A percentile compares a stretch with the other conserved stretches of the same genome.
These are phyloP conservation scores for Zalaria sp. DNA, from an alignment of 2,329 filamentous ascomycete genomes.

Conservation along the genomic window DNA sequence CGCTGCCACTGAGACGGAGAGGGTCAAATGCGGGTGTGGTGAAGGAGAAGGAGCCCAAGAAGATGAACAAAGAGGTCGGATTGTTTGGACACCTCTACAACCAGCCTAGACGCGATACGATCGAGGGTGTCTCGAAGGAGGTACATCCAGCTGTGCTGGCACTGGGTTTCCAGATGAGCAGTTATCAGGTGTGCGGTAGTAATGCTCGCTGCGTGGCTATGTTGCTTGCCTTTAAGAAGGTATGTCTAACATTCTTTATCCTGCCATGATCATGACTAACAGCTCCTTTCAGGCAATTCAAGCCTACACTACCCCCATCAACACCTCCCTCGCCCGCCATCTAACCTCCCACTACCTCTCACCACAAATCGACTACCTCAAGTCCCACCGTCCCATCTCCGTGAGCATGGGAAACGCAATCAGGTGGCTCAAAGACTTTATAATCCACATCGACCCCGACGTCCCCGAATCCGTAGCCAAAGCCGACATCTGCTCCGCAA, in stretches of 20 bases:
- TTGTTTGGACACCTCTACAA: slow-evolving; percentile 62
- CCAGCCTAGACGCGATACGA: slow-evolving; percentile 51
- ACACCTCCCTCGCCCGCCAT: slow-evolving; percentile 76
- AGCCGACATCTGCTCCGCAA: slow-evolving; percentile 58
- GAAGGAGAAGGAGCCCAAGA: slow-evolving; percentile 35
- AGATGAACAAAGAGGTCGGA: slow-evolving; percentile 48
- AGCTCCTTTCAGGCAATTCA: slow-evolving; percentile 57
- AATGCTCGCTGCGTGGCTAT: slow-evolving; percentile 80
- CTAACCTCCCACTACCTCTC: slow-evolving; percentile 83
- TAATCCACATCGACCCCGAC: slow-evolving; percentile 80
- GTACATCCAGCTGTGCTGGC: slow-evolving; percentile 78
- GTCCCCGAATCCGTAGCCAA: slow-evolving; percentile 73
- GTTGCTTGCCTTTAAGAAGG: slow-evolving; percentile 76
- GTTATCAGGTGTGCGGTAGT: slow-evolving; percentile 78
- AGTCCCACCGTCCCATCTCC: slow-evolving; percentile 85
- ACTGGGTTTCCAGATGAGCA: slow-evolving; percentile 79
- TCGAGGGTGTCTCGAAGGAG: slow-evolving; percentile 49
- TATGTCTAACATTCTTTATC: slow-evolving; percentile 19
- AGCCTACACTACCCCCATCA: slow-evolving; percentile 78
- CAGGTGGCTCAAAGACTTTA: slow-evolving; percentile 81
- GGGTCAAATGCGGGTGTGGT: background rate
- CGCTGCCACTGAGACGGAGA: background rate
- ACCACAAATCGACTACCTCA: slow-evolving; percentile 89
- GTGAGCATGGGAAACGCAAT: slow-evolving; percentile 97
- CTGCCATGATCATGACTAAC: background rate